Evolutionary conservation across 176 grass and related monocot species (phyloP).

Genomic region (Carex pumila): DNA sequence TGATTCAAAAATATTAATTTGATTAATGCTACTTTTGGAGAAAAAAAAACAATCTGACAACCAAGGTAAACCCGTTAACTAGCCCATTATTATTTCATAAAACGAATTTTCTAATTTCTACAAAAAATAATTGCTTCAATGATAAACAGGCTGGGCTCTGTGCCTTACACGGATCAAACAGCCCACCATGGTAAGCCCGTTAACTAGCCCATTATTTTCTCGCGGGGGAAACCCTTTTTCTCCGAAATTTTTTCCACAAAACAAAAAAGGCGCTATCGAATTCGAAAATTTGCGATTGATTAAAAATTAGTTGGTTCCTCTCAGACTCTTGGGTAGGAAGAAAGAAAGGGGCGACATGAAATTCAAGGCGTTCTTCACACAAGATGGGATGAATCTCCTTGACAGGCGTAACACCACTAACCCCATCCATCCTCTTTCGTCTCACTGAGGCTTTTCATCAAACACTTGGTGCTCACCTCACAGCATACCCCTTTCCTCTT

Average conservation of each 20-base stretch:
- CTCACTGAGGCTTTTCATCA: constrained; percentile 30
- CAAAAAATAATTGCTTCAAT: neutral
- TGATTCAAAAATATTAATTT: too few species aligned
- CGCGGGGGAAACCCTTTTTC: neutral
- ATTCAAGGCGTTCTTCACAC: constrained; percentile 90
- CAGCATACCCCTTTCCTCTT: neutral
- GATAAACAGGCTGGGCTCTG: neutral
- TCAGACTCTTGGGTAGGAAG: neutral
- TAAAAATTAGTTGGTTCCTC: neutral
- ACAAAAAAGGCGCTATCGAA: neutral
- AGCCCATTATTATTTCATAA: too few species aligned
- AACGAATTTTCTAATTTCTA: too few species aligned
- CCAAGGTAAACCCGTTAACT: neutral
- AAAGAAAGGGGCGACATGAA: constrained; percentile 46
- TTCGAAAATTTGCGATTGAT: constrained; percentile 1
- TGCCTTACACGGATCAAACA: neutral
- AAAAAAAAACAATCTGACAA: too few species aligned
- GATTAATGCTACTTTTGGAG: too few species aligned
- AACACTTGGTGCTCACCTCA: constrained; percentile 28
- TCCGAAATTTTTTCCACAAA: neutral
- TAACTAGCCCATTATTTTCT: neutral
- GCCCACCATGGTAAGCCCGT: neutral
- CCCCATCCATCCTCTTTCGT: neutral
- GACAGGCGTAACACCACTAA: constrained; percentile 57
- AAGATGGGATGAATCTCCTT: constrained; percentile 72